These are phyloP conservation scores for Penicillium silybi DNA, from an alignment of 495 filamentous ascomycete species.

Conservation along the genomic window DNA sequence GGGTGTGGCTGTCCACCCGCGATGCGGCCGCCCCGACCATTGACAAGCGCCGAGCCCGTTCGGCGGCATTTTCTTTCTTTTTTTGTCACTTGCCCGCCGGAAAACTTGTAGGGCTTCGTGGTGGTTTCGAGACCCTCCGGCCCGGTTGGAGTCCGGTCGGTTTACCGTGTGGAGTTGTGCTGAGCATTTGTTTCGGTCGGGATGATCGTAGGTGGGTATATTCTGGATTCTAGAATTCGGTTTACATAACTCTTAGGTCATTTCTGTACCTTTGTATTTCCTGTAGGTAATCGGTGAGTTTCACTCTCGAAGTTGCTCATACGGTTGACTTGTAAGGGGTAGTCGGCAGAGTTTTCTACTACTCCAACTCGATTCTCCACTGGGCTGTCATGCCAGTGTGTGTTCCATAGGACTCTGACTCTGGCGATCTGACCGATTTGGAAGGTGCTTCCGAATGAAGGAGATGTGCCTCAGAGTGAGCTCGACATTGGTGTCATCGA, in stretches of 20 bases:
- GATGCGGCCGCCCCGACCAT: neutral
- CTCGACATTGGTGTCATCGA: neutral
- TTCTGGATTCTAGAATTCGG: neutral
- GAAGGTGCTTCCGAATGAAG: neutral
- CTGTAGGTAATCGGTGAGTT: neutral
- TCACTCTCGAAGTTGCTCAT: neutral
- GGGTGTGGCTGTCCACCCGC: neutral
- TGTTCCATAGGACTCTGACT: neutral
- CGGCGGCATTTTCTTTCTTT: neutral
- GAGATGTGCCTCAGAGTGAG: no score
- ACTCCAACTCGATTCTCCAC: neutral
- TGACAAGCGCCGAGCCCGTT: neutral
- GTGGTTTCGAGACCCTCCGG: neutral
- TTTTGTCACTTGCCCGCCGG: neutral
- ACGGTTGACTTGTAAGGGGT: neutral
- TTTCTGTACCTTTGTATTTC: neutral
- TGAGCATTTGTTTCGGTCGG: neutral
- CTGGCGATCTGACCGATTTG: neutral
- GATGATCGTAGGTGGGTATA: neutral
- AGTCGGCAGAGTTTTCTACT: neutral
- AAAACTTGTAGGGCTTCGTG: neutral
- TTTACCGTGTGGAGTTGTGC: conserved; percentile 1
- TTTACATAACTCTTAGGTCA: neutral
- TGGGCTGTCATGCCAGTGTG: neutral
- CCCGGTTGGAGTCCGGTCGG: conserved; percentile 2